A percentile compares a stretch with the other conserved stretches of the same genome.
phyloP scores from a whole-genome alignment of 306 rosid species.

The Vigna unguiculata region DNA sequence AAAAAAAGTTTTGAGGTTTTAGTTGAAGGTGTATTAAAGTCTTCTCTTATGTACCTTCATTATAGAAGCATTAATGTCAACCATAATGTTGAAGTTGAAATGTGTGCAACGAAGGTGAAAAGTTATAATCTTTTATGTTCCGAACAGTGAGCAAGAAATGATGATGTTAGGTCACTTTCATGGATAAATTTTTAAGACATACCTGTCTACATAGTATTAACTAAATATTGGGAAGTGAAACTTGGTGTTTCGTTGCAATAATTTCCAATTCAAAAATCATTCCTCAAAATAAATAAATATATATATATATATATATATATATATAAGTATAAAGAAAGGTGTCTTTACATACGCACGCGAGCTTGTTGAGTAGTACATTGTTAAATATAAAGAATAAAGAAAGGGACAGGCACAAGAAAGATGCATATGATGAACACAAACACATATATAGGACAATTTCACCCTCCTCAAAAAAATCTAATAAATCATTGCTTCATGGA shows the following conservation, averaged over 20 bases:
- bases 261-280: too few species aligned
- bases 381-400: not conserved
- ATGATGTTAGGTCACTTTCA: not conserved
- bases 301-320: too few species aligned
- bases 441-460: not conserved
- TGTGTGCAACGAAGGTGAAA: not conserved
- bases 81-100: not conserved
- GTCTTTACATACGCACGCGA: not conserved
- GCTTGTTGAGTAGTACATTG: not conserved
- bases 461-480: not conserved
- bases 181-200: too few species aligned
- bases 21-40: too few species aligned
- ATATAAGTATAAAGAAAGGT: too few species aligned
- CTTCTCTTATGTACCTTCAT: not conserved
- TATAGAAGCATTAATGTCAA: not conserved
- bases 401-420: not conserved
- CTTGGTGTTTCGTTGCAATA: too few species aligned
- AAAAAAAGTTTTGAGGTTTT: not conserved
- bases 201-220: too few species aligned
- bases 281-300: too few species aligned
- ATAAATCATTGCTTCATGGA: conserved; percentile 1
- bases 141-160: not conserved
- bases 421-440: not conserved
- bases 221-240: too few species aligned
- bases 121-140: not conserved